Base-by-base conservation (phyloP, 768 basidiomycete species). In the Amanita rimosa region DNA sequence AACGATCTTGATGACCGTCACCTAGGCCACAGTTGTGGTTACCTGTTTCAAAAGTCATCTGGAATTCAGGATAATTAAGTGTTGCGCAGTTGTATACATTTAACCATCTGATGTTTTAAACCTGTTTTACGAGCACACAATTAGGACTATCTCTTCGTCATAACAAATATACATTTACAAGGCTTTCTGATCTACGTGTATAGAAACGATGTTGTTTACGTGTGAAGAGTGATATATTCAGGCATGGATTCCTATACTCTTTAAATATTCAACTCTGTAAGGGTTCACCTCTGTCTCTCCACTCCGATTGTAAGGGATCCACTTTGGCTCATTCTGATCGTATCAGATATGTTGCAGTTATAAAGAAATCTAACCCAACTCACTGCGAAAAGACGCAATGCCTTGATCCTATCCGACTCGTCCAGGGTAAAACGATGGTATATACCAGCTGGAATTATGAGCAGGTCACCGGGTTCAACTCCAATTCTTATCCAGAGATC, bases 381-480 rank as follows among this genome's bases (percentile, higher is more conserved):
- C 24, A 80, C 89, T 77, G 92, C 79, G 79, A 94, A 96, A 46
- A 96, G 69, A 6, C 92, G 74, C 62, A 92, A 69, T 0, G 85
- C 85, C 55, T 81, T 78, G 65, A 93, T 81, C 29, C 67, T 67
- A 63, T 96, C 78, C 44, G 59, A 66, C 53, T 79, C 74, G 60
- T 95, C 91, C 13, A 96, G 78, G 0, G 89, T 94, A 69, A 96
- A 97, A 35, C 93, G 84, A 66, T 97, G 94, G 63, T 93, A 96
- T 57, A 94, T 91, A 0, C 91, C 92, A 14, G 88, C 78, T 1
- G 94, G 94, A 36, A 97, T 64, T 46, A 96, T 81, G 46, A 96
- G 64, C 42, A 97, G 74, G 60, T 96, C 94, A 1, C 91, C 89
- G 3, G 83, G 75, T 8, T 70, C 69, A 13, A 94, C 69, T 5